Evolutionary conservation across 2,329 filamentous ascomycete species (phyloP).

Genomic region (Xylaria hypoxylon): DNA sequence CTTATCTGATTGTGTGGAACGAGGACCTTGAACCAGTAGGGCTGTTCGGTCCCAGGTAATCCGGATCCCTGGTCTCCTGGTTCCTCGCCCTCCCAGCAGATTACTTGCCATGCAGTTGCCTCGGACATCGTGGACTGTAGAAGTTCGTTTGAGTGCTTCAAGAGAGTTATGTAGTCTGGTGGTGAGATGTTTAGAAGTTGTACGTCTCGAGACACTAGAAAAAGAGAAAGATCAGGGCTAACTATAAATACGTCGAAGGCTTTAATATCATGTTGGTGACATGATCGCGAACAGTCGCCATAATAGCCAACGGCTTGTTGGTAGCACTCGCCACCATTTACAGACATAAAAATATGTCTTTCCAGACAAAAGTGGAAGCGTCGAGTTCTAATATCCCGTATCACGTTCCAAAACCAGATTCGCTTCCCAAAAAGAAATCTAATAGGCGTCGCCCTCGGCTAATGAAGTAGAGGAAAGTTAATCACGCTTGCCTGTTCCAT

Average conservation of each 20-base stretch:
- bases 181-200: neutral
- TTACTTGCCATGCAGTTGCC: conserved; percentile 6
- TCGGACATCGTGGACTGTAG: neutral
- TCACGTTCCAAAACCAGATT: neutral
- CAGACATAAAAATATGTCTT: conserved; percentile 5
- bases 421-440: neutral
- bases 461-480: neutral
- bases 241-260: conserved; percentile 5
- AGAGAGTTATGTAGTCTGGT: neutral
- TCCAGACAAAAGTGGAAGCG: conserved; percentile 1
- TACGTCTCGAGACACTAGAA: neutral
- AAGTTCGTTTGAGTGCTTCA: neutral
- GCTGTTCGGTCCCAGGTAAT: conserved; percentile 3
- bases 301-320: neutral
- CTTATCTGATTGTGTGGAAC: conserved; percentile 11
- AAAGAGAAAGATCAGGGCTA: neutral
- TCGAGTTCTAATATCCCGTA: neutral
- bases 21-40: conserved; percentile 18
- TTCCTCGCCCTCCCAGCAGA: conserved; percentile 15
- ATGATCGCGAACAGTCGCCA: conserved; percentile 8
- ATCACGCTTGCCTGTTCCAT: neutral
- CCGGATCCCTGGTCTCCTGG: neutral
- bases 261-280: neutral
- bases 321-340: conserved; percentile 16
- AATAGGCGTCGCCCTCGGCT: neutral